phyloP scores from a whole-genome alignment of 2,329 filamentous ascomycete genomes.

The Fusarium heterosporum region DNA sequence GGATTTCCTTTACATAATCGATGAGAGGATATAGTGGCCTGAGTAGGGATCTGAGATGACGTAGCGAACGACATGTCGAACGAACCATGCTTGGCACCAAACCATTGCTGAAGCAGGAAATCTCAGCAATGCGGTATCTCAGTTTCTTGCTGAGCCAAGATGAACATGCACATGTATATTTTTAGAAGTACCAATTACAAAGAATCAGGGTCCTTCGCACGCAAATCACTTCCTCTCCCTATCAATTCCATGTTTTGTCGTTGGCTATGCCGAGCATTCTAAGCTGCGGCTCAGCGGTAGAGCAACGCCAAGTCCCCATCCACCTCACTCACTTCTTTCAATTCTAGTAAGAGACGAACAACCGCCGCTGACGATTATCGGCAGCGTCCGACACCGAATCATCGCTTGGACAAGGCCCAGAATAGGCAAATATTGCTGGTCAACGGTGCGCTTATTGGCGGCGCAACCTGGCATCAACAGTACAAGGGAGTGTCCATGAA shows the following conservation, averaged over 20 bases:
- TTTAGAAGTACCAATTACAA: no score
- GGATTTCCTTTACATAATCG: constrained; percentile 13
- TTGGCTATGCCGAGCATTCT: constrained; percentile 5
- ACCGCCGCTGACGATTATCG: not conserved
- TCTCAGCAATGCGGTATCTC: not conserved
- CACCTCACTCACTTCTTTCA: constrained; percentile 22
- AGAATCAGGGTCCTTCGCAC: not conserved
- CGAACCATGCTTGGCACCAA: not conserved
- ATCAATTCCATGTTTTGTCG: not conserved
- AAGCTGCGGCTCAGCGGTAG: constrained; percentile 34
- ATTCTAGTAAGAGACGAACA: not conserved
- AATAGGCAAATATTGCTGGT: constrained; percentile 27
- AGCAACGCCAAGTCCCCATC: constrained; percentile 29
- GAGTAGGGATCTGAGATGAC: not conserved
- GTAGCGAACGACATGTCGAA: not conserved
- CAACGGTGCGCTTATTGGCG: constrained; percentile 26
- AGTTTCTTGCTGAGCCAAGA: not conserved
- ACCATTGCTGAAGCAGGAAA: not conserved
- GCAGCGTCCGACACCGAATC: constrained; percentile 18
- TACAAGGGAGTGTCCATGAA: not conserved
- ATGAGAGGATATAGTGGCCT: constrained; percentile 1
- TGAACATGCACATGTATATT: not conserved
- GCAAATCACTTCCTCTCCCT: not conserved
- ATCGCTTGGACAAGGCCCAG: constrained; percentile 8
- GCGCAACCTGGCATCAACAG: constrained; percentile 8